Evolutionary conservation across 345 rosid species (phyloP).

Genomic region (Hirschfeldia incana): DNA sequence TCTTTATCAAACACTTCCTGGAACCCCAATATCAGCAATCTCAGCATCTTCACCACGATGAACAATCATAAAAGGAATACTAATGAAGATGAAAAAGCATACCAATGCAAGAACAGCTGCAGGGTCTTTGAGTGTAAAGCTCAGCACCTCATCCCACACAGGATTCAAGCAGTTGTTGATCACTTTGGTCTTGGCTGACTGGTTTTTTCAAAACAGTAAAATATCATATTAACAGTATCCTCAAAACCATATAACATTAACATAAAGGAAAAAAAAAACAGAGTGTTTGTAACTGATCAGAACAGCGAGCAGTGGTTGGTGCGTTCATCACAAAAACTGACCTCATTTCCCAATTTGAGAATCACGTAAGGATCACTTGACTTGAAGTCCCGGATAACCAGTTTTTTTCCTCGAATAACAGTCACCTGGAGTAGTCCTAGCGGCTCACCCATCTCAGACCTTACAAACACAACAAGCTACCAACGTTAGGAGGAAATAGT

Average conservation of each 20-base stretch:
- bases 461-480: slow-evolving; percentile 15
- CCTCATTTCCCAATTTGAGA: slow-evolving; percentile 83
- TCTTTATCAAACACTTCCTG: slow-evolving; percentile 99
- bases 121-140: slow-evolving; percentile 72
- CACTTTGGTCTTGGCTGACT: slow-evolving; percentile 91
- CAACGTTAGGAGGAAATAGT: slow-evolving; percentile 9
- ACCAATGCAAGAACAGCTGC: slow-evolving; percentile 65
- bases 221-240: slow-evolving; percentile 11
- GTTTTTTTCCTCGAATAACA: slow-evolving; percentile 72
- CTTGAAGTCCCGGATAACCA: slow-evolving; percentile 93
- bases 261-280: neutral
- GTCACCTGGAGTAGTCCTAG: slow-evolving; percentile 71
- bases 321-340: slow-evolving; percentile 15
- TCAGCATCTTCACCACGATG: slow-evolving; percentile 8
- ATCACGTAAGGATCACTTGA: slow-evolving; percentile 97
- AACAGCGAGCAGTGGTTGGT: neutral
- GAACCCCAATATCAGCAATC: slow-evolving; percentile 1
- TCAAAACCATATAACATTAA: neutral
- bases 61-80: neutral
- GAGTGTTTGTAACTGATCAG: neutral
- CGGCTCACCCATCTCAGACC: slow-evolving; percentile 62
- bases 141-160: slow-evolving; percentile 91
- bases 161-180: slow-evolving; percentile 93
- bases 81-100: slow-evolving; percentile 12
- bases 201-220: slow-evolving; percentile 28